Percentiles rank a stretch among this genome's conserved stretches.
Evolutionary conservation across 2,329 filamentous ascomycete species (phyloP).

Genomic region (Monilinia fructicola): DNA sequence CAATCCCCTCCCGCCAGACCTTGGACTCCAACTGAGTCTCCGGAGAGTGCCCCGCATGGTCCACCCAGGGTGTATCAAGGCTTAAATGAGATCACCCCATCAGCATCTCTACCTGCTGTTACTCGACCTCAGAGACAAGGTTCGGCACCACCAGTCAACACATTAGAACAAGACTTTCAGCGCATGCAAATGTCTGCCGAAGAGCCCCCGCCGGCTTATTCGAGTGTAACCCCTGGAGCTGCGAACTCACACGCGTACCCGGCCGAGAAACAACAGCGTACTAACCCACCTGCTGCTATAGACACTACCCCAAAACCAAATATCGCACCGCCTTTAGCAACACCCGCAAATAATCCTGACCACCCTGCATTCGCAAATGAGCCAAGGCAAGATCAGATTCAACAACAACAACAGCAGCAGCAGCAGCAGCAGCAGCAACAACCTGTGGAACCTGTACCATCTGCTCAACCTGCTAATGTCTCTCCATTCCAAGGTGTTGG

Average conservation of each 20-base stretch:
- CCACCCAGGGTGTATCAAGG: constrained; percentile 92
- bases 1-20: constrained; percentile 54
- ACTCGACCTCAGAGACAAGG: constrained; percentile 40
- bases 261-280: constrained; percentile 62
- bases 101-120: constrained; percentile 45
- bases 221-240: constrained; percentile 63
- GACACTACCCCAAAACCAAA: constrained; percentile 37
- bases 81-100: constrained; percentile 59
- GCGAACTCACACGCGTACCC: constrained; percentile 61
- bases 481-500: constrained; percentile 51
- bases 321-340: constrained; percentile 43
- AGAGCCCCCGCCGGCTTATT: constrained; percentile 93
- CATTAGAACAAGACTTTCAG: constrained; percentile 84
- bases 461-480: constrained; percentile 41
- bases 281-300: constrained; percentile 35
- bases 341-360: constrained; percentile 54
- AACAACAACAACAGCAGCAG: no score
- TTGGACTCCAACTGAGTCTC: constrained; percentile 93
- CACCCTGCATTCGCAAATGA: constrained; percentile 95
- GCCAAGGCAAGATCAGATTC: constrained; percentile 47
- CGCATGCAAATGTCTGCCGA: constrained; percentile 71
- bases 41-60: constrained; percentile 82
- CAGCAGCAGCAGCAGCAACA: no score
- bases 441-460: constrained; percentile 33
- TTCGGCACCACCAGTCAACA: constrained; percentile 57